Evolutionary conservation across 495 filamentous ascomycete species (phyloP).

Genomic region (Neurospora sp.): DNA sequence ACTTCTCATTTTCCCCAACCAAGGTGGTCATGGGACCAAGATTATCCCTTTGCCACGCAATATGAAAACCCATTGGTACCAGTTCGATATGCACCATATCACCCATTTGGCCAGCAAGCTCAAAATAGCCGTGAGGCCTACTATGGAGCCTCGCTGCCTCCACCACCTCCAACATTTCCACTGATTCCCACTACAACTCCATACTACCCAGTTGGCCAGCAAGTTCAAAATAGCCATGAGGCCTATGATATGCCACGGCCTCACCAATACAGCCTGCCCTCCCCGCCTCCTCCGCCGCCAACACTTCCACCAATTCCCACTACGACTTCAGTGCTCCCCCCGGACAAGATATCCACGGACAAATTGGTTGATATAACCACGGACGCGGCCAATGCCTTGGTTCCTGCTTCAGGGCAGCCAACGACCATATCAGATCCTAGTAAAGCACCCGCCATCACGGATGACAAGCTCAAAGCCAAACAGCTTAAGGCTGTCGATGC

Average conservation of each 20-base stretch:
- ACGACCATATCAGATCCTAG: neutral
- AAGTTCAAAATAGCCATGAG: neutral
- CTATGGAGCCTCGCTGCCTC: too few species aligned
- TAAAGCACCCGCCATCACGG: neutral
- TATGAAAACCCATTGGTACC: neutral
- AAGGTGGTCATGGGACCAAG: neutral
- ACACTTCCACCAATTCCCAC: neutral
- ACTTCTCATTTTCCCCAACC: neutral
- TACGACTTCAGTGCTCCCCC: neutral
- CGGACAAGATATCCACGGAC: neutral
- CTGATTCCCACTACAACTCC: too few species aligned
- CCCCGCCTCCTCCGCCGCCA: neutral
- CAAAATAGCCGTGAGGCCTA: too few species aligned
- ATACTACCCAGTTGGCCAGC: neutral
- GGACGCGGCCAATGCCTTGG: neutral
- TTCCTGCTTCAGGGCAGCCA: neutral
- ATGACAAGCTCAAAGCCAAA: neutral
- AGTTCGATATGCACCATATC: neutral
- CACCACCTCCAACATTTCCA: too few species aligned
- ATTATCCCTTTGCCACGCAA: neutral
- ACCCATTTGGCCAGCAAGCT: neutral
- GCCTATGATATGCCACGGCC: neutral
- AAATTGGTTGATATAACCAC: neutral
- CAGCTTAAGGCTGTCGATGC: slow-evolving; percentile 1
- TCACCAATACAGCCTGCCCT: neutral